Conservation (phyloP, 352 stramenopile genomes). For the Phytophthora tubulina region DNA sequence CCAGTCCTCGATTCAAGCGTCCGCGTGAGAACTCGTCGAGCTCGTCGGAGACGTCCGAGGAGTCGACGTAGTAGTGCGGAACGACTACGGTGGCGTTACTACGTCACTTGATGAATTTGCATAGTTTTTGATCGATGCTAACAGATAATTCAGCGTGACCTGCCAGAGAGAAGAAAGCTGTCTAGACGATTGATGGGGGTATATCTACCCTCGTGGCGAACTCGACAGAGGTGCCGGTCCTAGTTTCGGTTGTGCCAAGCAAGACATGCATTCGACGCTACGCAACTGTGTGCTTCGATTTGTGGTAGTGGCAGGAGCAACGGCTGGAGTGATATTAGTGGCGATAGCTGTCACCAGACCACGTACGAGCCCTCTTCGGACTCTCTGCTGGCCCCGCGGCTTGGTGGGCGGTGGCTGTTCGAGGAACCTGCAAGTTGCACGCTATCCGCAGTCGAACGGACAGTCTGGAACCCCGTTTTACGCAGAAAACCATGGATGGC, state of each 20-base stretch:
- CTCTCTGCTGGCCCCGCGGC: neutral
- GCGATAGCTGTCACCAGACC: conserved; percentile 3
- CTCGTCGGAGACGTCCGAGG: conserved; percentile 48
- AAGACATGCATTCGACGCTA: conserved; percentile 19
- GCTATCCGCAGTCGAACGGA: neutral
- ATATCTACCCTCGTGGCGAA: too few species aligned
- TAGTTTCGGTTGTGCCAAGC: neutral
- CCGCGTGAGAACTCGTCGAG: conserved; percentile 44
- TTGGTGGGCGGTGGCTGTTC: too few species aligned
- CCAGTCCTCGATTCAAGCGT: conserved; percentile 42
- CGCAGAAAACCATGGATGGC: neutral
- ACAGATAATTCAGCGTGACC: conserved; percentile 11
- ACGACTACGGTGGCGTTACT: conserved; percentile 13
- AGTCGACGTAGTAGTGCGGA: conserved; percentile 31
- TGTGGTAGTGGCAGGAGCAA: conserved; percentile 16
- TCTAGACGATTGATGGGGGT: conserved; percentile 26
- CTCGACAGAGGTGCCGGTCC: neutral
- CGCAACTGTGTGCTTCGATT: conserved; percentile 20
- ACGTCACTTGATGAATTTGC: conserved; percentile 7
- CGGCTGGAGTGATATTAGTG: conserved; percentile 3
- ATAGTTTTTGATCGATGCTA: conserved; percentile 32
- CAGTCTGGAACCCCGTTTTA: neutral
- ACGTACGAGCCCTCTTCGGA: neutral
- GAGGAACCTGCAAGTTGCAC: conserved; percentile 8
- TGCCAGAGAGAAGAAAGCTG: conserved; percentile 3